Evolutionary conservation across 768 basidiomycete genomes (phyloP).

Genomic region (Clavulina sp.): DNA sequence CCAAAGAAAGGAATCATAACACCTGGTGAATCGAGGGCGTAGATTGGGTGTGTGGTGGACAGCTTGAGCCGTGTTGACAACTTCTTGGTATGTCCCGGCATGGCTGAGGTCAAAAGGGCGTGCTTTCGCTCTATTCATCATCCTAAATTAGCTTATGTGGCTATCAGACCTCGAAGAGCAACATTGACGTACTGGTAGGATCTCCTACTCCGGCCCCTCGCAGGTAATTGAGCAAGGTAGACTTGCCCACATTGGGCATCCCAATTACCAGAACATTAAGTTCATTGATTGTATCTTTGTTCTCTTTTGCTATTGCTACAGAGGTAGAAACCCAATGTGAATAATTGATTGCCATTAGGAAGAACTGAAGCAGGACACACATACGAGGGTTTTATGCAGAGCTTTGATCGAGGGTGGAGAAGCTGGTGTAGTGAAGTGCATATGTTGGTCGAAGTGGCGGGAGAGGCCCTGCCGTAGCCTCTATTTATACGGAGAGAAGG

Average conservation of each 20-base stretch:
- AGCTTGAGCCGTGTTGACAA: constrained; percentile 82
- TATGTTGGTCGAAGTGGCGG: constrained; percentile 11
- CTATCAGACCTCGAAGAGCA: neutral
- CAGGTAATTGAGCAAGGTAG: constrained; percentile 79
- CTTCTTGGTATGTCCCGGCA: constrained; percentile 79
- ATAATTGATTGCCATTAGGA: neutral
- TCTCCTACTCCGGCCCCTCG: constrained; percentile 74
- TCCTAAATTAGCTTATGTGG: constrained; percentile 15
- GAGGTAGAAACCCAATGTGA: neutral
- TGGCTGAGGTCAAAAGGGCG: constrained; percentile 72
- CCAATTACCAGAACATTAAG: constrained; percentile 86
- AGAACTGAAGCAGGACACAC: constrained; percentile 29
- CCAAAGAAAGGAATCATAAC: constrained; percentile 95
- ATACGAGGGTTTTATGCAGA: constrained; percentile 50
- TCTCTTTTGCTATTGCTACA: constrained; percentile 48
- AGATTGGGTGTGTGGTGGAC: constrained; percentile 48
- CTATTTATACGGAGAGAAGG: constrained; percentile 20
- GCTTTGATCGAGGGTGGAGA: constrained; percentile 23
- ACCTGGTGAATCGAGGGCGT: constrained; percentile 91
- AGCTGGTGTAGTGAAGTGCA: constrained; percentile 11
- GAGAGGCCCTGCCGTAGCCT: constrained; percentile 35
- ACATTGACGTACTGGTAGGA: constrained; percentile 32
- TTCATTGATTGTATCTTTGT: constrained; percentile 47
- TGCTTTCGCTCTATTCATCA: constrained; percentile 43
- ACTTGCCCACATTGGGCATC: constrained; percentile 99